A percentile compares a stretch with the other conserved stretches of the same genome.
Conservation (phyloP, 2,329 filamentous ascomycete genomes). For the Neofusicoccum ribis region DNA sequence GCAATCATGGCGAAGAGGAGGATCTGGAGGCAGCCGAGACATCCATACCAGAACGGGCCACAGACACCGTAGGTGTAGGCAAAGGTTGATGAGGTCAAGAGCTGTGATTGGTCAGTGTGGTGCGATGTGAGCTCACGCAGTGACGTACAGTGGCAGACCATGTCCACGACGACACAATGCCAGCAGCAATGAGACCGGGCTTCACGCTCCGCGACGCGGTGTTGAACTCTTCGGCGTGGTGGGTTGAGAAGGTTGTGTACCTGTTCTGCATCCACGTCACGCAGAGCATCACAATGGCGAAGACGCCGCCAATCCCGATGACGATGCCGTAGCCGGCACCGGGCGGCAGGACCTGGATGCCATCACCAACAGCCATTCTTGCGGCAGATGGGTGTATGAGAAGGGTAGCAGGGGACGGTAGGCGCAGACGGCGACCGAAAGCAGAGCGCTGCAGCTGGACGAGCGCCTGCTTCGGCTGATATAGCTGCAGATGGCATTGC, state of each 20-base stretch:
- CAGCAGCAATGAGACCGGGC: conserved; percentile 49
- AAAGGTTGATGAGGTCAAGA: conserved; percentile 24
- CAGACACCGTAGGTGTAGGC: conserved; percentile 31
- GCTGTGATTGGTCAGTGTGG: conserved; percentile 1
- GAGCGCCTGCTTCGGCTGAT: background rate
- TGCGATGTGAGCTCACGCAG: conserved; percentile 24
- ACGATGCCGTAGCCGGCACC: conserved; percentile 53
- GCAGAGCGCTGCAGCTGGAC: no score
- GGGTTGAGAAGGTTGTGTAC: conserved; percentile 41
- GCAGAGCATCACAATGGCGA: conserved; percentile 40
- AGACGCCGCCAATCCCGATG: conserved; percentile 51
- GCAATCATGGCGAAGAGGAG: conserved; percentile 21
- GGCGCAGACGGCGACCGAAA: no score
- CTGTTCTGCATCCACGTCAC: conserved; percentile 28
- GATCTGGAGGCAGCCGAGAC: conserved; percentile 16
- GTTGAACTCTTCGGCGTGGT: conserved; percentile 50
- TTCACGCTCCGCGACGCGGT: conserved; percentile 47
- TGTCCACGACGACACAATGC: conserved; percentile 53
- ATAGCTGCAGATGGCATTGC: background rate
- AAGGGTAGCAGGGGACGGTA: background rate
- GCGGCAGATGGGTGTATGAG: background rate
- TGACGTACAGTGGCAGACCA: conserved; percentile 45
- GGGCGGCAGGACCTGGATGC: conserved; percentile 26
- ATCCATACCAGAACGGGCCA: conserved; percentile 20
- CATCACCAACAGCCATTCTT: background rate